phyloP scores from a whole-genome alignment of 1,284 basidiomycete genomes.

The Mycosarcoma mackinlayi region DNA sequence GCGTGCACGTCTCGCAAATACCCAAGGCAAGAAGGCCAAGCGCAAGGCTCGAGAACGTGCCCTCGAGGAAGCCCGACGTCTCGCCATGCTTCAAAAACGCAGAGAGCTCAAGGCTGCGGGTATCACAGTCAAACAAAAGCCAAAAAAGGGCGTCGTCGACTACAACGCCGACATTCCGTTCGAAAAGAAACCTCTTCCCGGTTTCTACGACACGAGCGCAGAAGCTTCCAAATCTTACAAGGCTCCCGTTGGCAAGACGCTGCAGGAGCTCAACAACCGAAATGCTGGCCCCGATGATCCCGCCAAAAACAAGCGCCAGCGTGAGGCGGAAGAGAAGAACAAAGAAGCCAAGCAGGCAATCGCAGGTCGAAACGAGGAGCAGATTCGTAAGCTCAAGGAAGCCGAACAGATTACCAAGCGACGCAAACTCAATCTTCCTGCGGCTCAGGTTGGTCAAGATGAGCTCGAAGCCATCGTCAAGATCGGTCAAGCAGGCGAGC shows the following conservation, averaged over 20 bases:
- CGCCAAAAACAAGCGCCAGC: conserved; percentile 69
- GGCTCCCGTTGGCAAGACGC: conserved; percentile 89
- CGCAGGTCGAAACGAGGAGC: conserved; percentile 78
- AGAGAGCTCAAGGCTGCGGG: conserved; percentile 97
- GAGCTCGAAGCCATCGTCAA: conserved; percentile 99
- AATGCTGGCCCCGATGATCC: conserved; percentile 75
- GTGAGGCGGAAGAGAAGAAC: conserved; percentile 77
- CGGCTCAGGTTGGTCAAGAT: conserved; percentile 91
- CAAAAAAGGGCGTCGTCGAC: conserved; percentile 98
- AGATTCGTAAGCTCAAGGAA: conserved; percentile 96
- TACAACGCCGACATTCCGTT: conserved; percentile 99
- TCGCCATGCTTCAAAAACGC: conserved; percentile 97
- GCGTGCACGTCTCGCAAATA: conserved; percentile 95
- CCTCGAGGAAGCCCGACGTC: conserved; percentile 90
- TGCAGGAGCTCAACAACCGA: conserved; percentile 74
- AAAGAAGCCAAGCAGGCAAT: conserved; percentile 76
- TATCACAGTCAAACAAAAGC: conserved; percentile 79
- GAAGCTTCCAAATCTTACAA: conserved; percentile 88
- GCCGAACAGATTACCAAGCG: conserved; percentile 93
- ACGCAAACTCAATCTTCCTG: conserved; percentile 84
- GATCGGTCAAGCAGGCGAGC: conserved; percentile 92
- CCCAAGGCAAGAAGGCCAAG: conserved; percentile 99
- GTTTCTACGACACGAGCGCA: conserved; percentile 96
- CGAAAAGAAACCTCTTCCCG: conserved; percentile 92
- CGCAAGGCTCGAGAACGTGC: conserved; percentile 88